Evolutionary conservation across 2,329 filamentous ascomycete species (phyloP).

Genomic region (Cordyceps farinosa): DNA sequence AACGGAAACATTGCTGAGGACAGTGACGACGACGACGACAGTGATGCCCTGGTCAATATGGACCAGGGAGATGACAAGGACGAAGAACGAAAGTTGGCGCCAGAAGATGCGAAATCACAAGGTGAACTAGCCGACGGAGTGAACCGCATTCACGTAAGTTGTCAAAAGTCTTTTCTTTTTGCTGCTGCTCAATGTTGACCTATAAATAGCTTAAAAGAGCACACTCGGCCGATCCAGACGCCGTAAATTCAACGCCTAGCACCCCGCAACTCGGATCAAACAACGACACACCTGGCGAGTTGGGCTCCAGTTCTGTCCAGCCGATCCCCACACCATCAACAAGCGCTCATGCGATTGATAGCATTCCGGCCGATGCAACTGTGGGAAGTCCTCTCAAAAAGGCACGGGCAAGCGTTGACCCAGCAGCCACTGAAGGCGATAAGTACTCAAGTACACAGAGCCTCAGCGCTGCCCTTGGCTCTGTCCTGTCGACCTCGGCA

Average conservation of each 20-base stretch:
- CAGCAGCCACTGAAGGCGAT: conserved; percentile 24
- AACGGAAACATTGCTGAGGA: conserved; percentile 67
- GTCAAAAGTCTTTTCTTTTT: not conserved
- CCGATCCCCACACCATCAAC: conserved; percentile 20
- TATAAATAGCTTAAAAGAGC: conserved; percentile 68
- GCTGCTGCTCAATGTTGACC: conserved; percentile 23
- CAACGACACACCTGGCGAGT: conserved; percentile 39
- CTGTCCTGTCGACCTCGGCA: conserved; percentile 27
- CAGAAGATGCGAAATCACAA: conserved; percentile 68
- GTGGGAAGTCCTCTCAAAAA: conserved; percentile 74
- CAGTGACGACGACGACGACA: conserved; percentile 66
- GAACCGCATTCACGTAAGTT: conserved; percentile 71
- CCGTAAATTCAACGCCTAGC: conserved; percentile 37
- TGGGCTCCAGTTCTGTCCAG: conserved; percentile 14
- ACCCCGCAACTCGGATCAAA: conserved; percentile 33
- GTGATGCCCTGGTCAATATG: conserved; percentile 60
- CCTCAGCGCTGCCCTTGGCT: conserved; percentile 34
- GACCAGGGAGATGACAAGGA: conserved; percentile 62
- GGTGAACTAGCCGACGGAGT: conserved; percentile 78
- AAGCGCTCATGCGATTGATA: conserved; percentile 27
- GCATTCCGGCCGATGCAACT: conserved; percentile 36
- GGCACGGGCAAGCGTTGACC: conserved; percentile 58
- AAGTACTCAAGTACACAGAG: conserved; percentile 31
- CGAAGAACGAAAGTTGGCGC: conserved; percentile 55
- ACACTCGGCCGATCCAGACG: conserved; percentile 68